A percentile compares a stretch with the other conserved stretches of the same genome.
These are phyloP conservation scores for Encephalitozoon romaleae DNA, from an alignment of 371 early-diverging fungal genomes.

Conservation along the genomic window DNA sequence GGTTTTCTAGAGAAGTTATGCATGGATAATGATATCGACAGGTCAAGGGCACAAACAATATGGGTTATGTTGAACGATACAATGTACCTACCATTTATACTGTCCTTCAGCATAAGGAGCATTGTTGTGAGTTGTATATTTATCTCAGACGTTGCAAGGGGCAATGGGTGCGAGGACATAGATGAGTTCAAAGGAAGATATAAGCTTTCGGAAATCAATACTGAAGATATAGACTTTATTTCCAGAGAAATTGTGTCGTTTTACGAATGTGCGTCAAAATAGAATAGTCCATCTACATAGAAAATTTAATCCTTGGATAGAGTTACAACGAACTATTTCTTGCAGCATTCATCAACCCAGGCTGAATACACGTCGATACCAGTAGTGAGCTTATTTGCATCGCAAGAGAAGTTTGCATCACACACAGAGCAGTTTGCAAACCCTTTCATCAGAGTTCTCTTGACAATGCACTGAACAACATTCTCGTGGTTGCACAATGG, in stretches of 20 bases:
- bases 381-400: slow-evolving; percentile 33
- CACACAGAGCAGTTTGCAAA: slow-evolving; percentile 48
- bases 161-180: neutral
- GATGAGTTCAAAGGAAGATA: neutral
- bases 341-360: slow-evolving; percentile 46
- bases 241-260: neutral
- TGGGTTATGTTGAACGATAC: slow-evolving; percentile 1
- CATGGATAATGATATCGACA: neutral
- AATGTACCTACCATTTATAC: neutral
- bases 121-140: neutral
- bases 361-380: slow-evolving; percentile 53
- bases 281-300: neutral
- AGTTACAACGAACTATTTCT: neutral
- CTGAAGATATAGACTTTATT: neutral
- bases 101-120: neutral
- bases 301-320: neutral
- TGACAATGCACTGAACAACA: slow-evolving; percentile 50
- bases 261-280: neutral
- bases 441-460: slow-evolving; percentile 30
- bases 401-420: slow-evolving; percentile 44
- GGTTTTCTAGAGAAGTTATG: neutral
- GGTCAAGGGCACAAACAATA: neutral
- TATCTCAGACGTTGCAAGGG: neutral
- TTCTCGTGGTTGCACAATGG: slow-evolving; percentile 52
- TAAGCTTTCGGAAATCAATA: neutral